Evolutionary conservation across 2,329 filamentous ascomycete genomes (phyloP), one percentile per base, ranked within the genome.

Genomic region (Penicillium sp.): DNA sequence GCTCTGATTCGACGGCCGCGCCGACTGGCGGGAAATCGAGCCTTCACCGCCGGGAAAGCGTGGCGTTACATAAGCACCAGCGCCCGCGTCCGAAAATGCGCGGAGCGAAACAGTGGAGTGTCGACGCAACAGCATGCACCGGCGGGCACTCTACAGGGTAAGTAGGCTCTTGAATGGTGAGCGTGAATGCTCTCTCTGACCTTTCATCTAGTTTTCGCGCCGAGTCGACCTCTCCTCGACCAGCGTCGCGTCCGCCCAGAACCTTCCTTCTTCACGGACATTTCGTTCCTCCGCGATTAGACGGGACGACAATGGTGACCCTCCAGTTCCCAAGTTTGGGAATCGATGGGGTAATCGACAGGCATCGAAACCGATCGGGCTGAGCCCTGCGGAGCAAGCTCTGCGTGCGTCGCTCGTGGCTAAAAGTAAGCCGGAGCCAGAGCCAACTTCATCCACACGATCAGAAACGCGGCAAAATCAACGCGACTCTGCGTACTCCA

Each of bases 221-320:
- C 59, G 59, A 47, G 47, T 68, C 55, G 67, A 69, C 51, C 57
- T 67, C 53, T 60, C 62, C 53, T 56, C 62, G 40, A 55, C 58
- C 30, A 54, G 56, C 39, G 49, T 46, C 14, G 33, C 33, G 29
- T 38, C 51, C 37, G 43, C 48, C 20, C 34, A 54, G 36, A 39
- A 38, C 28, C 45, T 47, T 32, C 26, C 50, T 23, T 52, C 58
- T 38, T 56, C 59, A 42, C 64, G 67, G 38, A 47, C 52, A 5
- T 68, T 71, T 45, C 62, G 54, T 30, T 58, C 62, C 8, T 65
- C 60, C 25, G 39, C 54, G 17, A 39, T 43, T 18, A 45, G 37
- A 27, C 43, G 47, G 20, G 56, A 60, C 29, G 58, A 58, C 13
- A 51, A 58, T 36, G 26, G 3, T 27, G 50, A 17, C 23, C 47